phyloP scores from a whole-genome alignment of 2,329 filamentous ascomycete genomes.

The Colletotrichum horii region DNA sequence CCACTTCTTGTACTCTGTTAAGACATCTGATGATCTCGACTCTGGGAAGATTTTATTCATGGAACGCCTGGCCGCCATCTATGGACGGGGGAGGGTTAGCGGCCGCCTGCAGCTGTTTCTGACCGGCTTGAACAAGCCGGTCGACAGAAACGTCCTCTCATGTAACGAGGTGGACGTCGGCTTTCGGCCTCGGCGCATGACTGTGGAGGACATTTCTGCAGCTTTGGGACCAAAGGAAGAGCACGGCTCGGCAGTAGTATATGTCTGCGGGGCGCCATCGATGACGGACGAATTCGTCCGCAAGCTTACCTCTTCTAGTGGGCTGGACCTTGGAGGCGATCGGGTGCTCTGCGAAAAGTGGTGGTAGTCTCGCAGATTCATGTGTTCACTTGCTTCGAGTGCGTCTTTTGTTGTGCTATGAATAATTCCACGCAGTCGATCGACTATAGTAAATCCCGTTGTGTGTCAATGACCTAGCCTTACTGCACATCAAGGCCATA shows the following conservation, averaged over 20 bases:
- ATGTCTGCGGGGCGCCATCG: constrained; percentile 69
- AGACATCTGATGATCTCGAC: constrained; percentile 31
- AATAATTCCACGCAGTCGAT: background rate
- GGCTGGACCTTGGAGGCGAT: constrained; percentile 27
- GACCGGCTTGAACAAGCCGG: constrained; percentile 34
- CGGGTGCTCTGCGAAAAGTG: constrained; percentile 42
- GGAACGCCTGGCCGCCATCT: constrained; percentile 48
- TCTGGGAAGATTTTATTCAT: constrained; percentile 55
- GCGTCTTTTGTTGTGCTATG: background rate
- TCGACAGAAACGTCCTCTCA: background rate
- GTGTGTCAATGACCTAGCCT: background rate
- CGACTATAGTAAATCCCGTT: background rate
- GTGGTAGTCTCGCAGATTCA: constrained; percentile 32
- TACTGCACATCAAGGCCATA: background rate
- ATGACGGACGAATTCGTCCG: constrained; percentile 74
- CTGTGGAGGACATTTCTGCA: constrained; percentile 42
- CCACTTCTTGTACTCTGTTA: constrained; percentile 67
- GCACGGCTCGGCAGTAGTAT: constrained; percentile 55
- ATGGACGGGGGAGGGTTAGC: constrained; percentile 37
- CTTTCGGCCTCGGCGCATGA: constrained; percentile 46
- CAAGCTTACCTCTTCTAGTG: constrained; percentile 39
- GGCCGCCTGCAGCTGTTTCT: constrained; percentile 53
- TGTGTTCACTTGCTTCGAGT: background rate
- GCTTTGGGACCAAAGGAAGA: constrained; percentile 40
- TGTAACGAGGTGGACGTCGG: constrained; percentile 29